A percentile compares a stretch with the other conserved stretches of the same genome.
phyloP scores from a whole-genome alignment of 2,329 filamentous ascomycete species.

The Tolypocladium pustulatum region DNA sequence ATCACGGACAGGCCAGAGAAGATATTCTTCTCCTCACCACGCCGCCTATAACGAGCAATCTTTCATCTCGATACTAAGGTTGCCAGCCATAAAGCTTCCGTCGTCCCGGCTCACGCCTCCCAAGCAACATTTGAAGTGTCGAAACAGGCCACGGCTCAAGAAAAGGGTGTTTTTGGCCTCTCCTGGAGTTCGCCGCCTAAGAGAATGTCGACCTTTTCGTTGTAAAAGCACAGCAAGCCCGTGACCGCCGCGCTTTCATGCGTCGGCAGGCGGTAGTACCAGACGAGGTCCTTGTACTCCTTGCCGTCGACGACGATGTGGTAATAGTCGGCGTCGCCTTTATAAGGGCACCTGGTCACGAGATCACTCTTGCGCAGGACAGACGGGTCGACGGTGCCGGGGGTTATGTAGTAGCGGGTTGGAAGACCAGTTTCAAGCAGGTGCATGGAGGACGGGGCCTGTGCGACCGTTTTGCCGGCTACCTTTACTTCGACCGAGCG shows the following conservation, averaged over 20 bases:
- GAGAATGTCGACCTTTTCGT: constrained; percentile 56
- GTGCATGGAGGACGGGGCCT: constrained; percentile 36
- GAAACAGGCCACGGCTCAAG: neutral
- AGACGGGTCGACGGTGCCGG: constrained; percentile 34
- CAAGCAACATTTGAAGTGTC: too few relatives aligned
- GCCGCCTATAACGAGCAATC: too few relatives aligned
- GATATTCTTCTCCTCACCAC: too few relatives aligned
- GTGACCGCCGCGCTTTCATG: constrained; percentile 44
- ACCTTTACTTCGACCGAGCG: constrained; percentile 41
- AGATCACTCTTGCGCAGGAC: constrained; percentile 39
- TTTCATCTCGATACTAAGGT: too few relatives aligned
- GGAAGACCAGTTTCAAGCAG: constrained; percentile 51
- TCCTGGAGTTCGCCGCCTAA: constrained; percentile 33
- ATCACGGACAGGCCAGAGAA: too few relatives aligned
- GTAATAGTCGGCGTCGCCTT: constrained; percentile 55
- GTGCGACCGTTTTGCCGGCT: constrained; percentile 34
- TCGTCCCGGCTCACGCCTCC: too few relatives aligned
- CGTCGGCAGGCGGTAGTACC: constrained; percentile 51
- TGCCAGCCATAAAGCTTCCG: too few relatives aligned
- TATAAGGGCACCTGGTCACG: constrained; percentile 54
- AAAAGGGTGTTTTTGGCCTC: constrained; percentile 2
- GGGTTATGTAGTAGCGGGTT: constrained; percentile 47
- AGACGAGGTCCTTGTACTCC: constrained; percentile 40
- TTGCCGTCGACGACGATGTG: constrained; percentile 36
- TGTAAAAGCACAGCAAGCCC: constrained; percentile 53